These are phyloP conservation scores for Penicillium desertorum DNA, from an alignment of 495 filamentous ascomycete species.

Conservation along the genomic window DNA sequence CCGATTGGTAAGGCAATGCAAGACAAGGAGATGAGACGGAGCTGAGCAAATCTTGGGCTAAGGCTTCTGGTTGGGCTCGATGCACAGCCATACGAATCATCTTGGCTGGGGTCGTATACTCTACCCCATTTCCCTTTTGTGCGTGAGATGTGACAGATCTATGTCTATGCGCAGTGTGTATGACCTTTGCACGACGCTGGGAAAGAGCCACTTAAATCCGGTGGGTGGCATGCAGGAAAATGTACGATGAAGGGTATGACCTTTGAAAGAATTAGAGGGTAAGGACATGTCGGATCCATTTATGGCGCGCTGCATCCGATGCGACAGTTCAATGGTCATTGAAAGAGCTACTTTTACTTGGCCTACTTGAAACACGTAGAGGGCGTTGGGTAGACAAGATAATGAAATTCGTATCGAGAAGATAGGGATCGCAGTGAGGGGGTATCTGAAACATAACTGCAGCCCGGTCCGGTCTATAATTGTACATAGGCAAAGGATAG, in stretches of 20 bases:
- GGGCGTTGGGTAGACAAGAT: not conserved
- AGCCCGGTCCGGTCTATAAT: slow-evolving; percentile 12
- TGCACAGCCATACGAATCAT: not conserved
- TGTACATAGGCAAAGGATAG: slow-evolving; percentile 14
- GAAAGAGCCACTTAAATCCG: not conserved
- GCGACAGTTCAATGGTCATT: not conserved
- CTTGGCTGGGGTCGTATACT: not conserved
- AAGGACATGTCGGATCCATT: not conserved
- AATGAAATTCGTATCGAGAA: slow-evolving; percentile 6
- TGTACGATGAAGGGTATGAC: not conserved
- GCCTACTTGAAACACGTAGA: not conserved
- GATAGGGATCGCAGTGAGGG: slow-evolving; percentile 9
- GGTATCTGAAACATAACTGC: slow-evolving; percentile 30
- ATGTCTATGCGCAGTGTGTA: not conserved
- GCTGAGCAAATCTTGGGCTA: not conserved
- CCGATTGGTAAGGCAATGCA: slow-evolving; percentile 4
- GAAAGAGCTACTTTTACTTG: not conserved
- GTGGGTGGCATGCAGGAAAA: not conserved
- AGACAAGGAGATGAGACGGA: slow-evolving; percentile 5
- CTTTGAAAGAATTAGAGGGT: not conserved
- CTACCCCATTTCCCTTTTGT: not conserved
- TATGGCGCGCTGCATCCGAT: not conserved
- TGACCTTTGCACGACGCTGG: not conserved
- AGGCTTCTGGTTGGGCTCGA: not conserved
- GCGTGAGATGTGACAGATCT: not conserved